A percentile compares a stretch with the other conserved stretches of the same genome.
These are phyloP conservation scores for Pythium coloratum DNA, from an alignment of 352 stramenopile species.

Conservation along the genomic window DNA sequence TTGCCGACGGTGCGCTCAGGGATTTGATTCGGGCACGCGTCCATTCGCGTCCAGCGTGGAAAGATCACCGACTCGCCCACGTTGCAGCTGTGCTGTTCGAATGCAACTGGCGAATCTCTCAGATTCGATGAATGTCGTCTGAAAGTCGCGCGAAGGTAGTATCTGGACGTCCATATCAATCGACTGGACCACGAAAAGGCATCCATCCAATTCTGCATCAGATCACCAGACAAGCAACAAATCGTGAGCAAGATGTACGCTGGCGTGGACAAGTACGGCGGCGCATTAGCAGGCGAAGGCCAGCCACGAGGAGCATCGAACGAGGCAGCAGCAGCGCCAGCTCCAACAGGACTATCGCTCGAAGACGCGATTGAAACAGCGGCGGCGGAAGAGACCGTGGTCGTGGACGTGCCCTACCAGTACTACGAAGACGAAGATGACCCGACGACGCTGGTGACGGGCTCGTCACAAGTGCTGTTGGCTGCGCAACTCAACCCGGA, in stretches of 20 bases:
- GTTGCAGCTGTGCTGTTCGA: slow-evolving; percentile 10
- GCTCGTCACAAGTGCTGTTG: slow-evolving; percentile 67
- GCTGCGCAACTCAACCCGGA: slow-evolving; percentile 73
- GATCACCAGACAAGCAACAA: slow-evolving; percentile 4
- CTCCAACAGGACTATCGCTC: slow-evolving; percentile 46
- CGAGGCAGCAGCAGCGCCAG: slow-evolving; percentile 10
- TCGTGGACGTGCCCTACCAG: slow-evolving; percentile 79
- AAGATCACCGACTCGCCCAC: neutral
- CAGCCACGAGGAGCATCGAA: slow-evolving; percentile 31
- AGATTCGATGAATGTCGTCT: slow-evolving; percentile 4
- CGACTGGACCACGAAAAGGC: slow-evolving; percentile 14
- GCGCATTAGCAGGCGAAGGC: slow-evolving; percentile 63
- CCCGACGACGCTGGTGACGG: slow-evolving; percentile 50
- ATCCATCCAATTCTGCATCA: slow-evolving; percentile 17
- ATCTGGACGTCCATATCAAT: neutral
- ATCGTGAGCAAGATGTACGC: slow-evolving; percentile 56
- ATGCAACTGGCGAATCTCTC: slow-evolving; percentile 8
- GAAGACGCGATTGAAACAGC: slow-evolving; percentile 80
- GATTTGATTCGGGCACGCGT: neutral
- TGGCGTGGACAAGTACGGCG: slow-evolving; percentile 82
- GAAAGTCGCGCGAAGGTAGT: slow-evolving; percentile 11
- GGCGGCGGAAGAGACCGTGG: slow-evolving; percentile 75
- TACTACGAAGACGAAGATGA: slow-evolving; percentile 74
- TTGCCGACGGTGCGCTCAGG: neutral
- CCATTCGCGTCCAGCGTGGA: neutral